Evolutionary conservation across 1,284 basidiomycete genomes (phyloP).

Genomic region (Ganoderma lingzhi): DNA sequence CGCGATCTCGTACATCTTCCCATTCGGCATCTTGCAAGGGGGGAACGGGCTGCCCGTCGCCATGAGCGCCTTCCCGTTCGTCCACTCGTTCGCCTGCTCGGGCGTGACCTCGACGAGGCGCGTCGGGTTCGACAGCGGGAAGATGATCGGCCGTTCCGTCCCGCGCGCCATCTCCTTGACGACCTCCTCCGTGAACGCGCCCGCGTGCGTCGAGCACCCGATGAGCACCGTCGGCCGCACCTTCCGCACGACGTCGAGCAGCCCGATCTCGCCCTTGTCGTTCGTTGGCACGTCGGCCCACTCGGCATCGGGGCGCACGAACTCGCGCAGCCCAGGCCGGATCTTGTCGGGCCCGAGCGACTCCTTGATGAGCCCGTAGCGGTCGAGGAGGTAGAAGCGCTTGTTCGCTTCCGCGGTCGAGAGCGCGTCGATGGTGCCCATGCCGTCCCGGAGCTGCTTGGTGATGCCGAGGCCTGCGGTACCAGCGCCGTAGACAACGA

Average conservation of each 20-base stretch:
- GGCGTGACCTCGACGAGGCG: conserved; percentile 80
- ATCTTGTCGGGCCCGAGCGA: conserved; percentile 57
- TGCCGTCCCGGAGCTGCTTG: conserved; percentile 76
- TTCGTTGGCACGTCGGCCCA: conserved; percentile 49
- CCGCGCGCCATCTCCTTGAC: conserved; percentile 73
- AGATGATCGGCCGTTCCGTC: conserved; percentile 78
- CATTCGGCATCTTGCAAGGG: conserved; percentile 69
- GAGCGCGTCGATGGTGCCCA: conserved; percentile 67
- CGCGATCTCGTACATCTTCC: conserved; percentile 68
- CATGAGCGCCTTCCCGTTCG: conserved; percentile 76
- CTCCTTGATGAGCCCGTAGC: conserved; percentile 62
- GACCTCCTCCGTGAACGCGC: conserved; percentile 85
- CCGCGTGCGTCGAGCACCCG: conserved; percentile 83
- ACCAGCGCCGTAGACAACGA: conserved; percentile 83
- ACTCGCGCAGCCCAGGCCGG: conserved; percentile 60
- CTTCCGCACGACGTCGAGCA: conserved; percentile 75
- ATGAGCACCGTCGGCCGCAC: conserved; percentile 79
- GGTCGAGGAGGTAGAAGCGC: conserved; percentile 74
- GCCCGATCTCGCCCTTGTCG: conserved; percentile 53
- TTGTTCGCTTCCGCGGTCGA: conserved; percentile 66
- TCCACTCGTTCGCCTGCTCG: conserved; percentile 78
- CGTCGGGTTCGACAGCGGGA: conserved; percentile 86
- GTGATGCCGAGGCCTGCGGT: conserved; percentile 85
- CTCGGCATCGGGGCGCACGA: conserved; percentile 62
- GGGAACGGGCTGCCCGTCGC: conserved; percentile 87